Conservation (phyloP, 805 yeast genomes). For the Tetrapisispora fleetii region DNA sequence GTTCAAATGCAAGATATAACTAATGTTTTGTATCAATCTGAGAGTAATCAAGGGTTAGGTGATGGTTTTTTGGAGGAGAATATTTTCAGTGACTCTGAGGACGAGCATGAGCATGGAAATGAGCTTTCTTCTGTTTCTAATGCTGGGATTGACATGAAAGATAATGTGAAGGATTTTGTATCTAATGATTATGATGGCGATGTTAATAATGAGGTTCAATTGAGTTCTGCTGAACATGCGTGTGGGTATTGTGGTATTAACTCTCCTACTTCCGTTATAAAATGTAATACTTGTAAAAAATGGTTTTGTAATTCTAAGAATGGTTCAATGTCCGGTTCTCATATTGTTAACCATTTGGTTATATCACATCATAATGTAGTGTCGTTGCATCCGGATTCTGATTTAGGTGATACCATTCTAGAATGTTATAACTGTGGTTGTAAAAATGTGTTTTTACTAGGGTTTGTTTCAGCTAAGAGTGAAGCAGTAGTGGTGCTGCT, state of each 20-base stretch:
- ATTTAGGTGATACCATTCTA: slow-evolving; percentile 74
- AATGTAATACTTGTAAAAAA: slow-evolving; percentile 64
- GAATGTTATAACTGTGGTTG: slow-evolving; percentile 90
- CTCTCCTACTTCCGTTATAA: slow-evolving; percentile 53
- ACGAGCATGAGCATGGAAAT: slow-evolving; percentile 1
- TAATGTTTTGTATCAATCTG: not conserved
- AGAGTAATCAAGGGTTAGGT: not conserved
- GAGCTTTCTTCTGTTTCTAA: not conserved
- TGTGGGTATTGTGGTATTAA: slow-evolving; percentile 70
- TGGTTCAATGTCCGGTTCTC: slow-evolving; percentile 48
- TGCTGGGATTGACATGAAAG: not conserved
- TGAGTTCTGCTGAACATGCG: slow-evolving; percentile 31
- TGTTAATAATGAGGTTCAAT: not conserved
- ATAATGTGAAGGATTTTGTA: not conserved
- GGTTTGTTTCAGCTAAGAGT: slow-evolving; percentile 78
- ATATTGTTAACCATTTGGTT: slow-evolving; percentile 78
- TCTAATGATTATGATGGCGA: not conserved
- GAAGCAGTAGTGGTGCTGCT: slow-evolving; percentile 79
- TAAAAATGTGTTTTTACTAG: slow-evolving; percentile 68
- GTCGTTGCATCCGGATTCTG: slow-evolving; percentile 67
- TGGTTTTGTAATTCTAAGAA: slow-evolving; percentile 85
- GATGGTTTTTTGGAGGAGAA: not conserved
- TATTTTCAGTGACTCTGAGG: slow-evolving; percentile 3
- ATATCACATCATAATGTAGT: slow-evolving; percentile 68
- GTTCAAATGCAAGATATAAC: not conserved